phyloP scores from a whole-genome alignment of 225 moss, liverwort and hornwort species.

The Pseudoscleropodium purum region DNA sequence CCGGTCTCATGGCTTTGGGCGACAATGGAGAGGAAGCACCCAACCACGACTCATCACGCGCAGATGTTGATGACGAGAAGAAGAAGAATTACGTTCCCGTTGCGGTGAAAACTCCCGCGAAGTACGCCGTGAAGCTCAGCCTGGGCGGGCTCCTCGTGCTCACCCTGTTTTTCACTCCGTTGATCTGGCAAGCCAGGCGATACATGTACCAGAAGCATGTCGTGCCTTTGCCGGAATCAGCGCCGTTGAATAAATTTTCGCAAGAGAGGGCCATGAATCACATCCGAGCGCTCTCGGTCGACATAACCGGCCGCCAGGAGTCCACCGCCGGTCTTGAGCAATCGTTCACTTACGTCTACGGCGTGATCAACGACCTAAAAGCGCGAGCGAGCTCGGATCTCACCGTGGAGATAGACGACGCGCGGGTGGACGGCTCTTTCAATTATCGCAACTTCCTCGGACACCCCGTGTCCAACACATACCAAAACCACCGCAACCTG shows the following conservation, averaged over 20 bases:
- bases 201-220: conserved; percentile 82
- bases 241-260: conserved; percentile 63
- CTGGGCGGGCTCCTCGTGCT: conserved; percentile 53
- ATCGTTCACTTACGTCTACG: conserved; percentile 52
- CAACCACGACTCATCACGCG: background rate
- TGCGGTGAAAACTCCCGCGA: background rate
- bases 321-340: conserved; percentile 50
- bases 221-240: conserved; percentile 53
- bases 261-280: conserved; percentile 91
- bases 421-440: conserved; percentile 71
- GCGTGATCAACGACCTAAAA: conserved; percentile 46
- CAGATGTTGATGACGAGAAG: conserved; percentile 11
- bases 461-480: conserved; percentile 61
- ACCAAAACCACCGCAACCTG: conserved; percentile 74
- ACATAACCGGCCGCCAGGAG: conserved; percentile 64
- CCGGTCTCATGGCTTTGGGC: conserved; percentile 27
- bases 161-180: conserved; percentile 35
- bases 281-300: conserved; percentile 53
- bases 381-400: conserved; percentile 54
- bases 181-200: conserved; percentile 52
- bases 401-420: conserved; percentile 73
- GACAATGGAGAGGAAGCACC: conserved; percentile 18
- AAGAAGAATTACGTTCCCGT: conserved; percentile 13
- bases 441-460: conserved; percentile 53
- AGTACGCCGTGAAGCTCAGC: conserved; percentile 17